Evolutionary conservation across 805 yeast species (phyloP).

Genomic region (Candida rishiriensis): DNA sequence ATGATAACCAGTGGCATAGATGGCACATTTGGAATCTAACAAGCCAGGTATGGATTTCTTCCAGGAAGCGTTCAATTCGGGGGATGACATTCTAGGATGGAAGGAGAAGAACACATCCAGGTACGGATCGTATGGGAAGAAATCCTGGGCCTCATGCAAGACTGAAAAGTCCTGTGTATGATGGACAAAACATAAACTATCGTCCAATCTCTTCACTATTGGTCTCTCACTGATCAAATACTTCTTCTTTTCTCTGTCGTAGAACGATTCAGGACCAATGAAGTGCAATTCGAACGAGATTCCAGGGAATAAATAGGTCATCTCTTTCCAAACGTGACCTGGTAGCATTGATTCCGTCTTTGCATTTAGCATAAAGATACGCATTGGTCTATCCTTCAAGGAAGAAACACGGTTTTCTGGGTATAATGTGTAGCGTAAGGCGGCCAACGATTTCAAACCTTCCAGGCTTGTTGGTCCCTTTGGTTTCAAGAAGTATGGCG

Average conservation of each 20-base stretch:
- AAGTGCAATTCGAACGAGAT: constrained; percentile 82
- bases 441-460: constrained; percentile 91
- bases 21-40: constrained; percentile 88
- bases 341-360: constrained; percentile 93
- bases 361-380: constrained; percentile 87
- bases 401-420: constrained; percentile 59
- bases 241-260: constrained; percentile 64
- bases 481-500: constrained; percentile 79
- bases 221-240: constrained; percentile 58
- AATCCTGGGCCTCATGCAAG: constrained; percentile 85
- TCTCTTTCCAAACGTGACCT: constrained; percentile 92
- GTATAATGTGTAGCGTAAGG: constrained; percentile 83
- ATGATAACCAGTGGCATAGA: constrained; percentile 88
- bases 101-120: constrained; percentile 87
- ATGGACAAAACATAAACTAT: constrained; percentile 65
- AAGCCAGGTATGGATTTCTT: constrained; percentile 78
- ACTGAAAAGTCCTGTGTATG: constrained; percentile 92
- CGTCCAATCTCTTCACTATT: constrained; percentile 69
- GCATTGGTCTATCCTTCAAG: constrained; percentile 80
- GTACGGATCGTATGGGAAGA: constrained; percentile 97
- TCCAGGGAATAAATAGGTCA: constrained; percentile 79
- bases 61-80: constrained; percentile 79
- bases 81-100: constrained; percentile 92
- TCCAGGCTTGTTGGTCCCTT: constrained; percentile 86
- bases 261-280: constrained; percentile 89